Percentiles rank a stretch among this genome's conserved stretches.
phyloP scores from a whole-genome alignment of 768 basidiomycete species.

The Tylopilus sp. region DNA sequence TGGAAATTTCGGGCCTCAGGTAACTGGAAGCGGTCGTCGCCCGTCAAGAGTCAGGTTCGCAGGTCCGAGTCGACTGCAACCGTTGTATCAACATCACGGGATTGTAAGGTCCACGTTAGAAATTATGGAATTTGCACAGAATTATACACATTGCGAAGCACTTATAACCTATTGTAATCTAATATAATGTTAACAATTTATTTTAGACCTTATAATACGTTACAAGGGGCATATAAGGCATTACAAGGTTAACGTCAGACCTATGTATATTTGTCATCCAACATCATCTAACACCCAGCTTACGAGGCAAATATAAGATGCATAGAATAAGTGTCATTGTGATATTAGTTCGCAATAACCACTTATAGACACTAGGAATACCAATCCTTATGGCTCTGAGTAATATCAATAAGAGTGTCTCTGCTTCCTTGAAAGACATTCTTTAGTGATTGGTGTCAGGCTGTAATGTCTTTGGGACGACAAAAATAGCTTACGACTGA shows the following conservation, averaged over 20 bases:
- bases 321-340: not conserved
- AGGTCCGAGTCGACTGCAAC: too few relatives aligned
- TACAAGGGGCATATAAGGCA: too few relatives aligned
- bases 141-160: too few relatives aligned
- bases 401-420: not conserved
- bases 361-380: not conserved
- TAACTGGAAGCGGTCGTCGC: too few relatives aligned
- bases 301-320: too few relatives aligned
- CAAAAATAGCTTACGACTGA: not conserved
- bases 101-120: not conserved
- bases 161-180: too few relatives aligned
- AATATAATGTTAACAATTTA: not conserved
- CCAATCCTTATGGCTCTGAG: not conserved
- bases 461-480: not conserved
- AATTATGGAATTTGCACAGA: too few relatives aligned
- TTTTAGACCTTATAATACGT: not conserved
- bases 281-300: not conserved
- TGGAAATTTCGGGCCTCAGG: too few relatives aligned
- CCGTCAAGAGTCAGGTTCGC: too few relatives aligned
- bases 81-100: not conserved
- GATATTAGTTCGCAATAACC: not conserved
- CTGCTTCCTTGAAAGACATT: not conserved
- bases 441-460: not conserved
- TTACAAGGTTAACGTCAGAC: not conserved
- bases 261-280: not conserved